A percentile compares a stretch with the other conserved stretches of the same genome.
Conservation (phyloP, 129 eudicot species). For the Mikania micrantha region DNA sequence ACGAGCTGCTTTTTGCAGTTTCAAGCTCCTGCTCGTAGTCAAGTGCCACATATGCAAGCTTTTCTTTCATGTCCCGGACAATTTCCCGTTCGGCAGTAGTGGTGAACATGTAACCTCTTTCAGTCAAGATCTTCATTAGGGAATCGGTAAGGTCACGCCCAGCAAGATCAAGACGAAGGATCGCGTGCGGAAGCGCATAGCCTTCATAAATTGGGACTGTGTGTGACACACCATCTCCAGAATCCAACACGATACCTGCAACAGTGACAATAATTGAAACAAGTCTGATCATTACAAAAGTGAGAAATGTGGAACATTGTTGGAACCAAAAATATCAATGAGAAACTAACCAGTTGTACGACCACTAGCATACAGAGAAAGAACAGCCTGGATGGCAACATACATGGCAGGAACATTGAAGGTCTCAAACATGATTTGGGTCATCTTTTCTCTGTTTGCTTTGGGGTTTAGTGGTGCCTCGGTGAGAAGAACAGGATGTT, state of each 20-base stretch:
- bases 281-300: too few relatives aligned
- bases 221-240: too few relatives aligned
- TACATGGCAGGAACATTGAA: too few relatives aligned
- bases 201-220: too few relatives aligned
- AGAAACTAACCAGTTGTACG: slow-evolving; percentile 61
- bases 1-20: slow-evolving; percentile 70
- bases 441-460: slow-evolving; percentile 62
- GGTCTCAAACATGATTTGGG: too few relatives aligned
- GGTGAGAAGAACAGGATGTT: slow-evolving; percentile 64
- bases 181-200: too few relatives aligned
- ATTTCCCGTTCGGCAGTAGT: slow-evolving; percentile 89
- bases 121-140: slow-evolving; percentile 80
- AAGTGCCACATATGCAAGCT: slow-evolving; percentile 76
- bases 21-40: slow-evolving; percentile 78
- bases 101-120: slow-evolving; percentile 90
- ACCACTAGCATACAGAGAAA: slow-evolving; percentile 70
- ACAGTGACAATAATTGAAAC: too few relatives aligned
- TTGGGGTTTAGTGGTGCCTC: slow-evolving; percentile 64
- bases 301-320: background rate
- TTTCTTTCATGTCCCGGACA: slow-evolving; percentile 79
- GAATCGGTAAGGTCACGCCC: too few relatives aligned
- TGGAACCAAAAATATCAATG: background rate
- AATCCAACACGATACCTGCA: too few relatives aligned
- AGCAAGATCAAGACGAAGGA: too few relatives aligned
- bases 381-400: too few relatives aligned